Evolutionary conservation across 148 eudicot species (phyloP).

Genomic region (Selenicereus undatus): DNA sequence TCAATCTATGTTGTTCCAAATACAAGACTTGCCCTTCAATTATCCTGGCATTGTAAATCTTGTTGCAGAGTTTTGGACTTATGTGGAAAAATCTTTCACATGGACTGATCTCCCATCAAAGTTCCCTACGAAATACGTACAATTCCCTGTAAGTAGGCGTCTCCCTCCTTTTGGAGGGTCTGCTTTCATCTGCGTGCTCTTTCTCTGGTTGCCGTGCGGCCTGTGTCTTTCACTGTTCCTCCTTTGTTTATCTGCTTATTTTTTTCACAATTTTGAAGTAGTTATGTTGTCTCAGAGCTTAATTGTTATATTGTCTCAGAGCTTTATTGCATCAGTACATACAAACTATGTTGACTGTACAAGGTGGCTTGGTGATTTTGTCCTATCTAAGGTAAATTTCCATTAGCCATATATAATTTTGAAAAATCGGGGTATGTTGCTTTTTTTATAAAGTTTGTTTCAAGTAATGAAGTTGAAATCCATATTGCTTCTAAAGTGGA

Average conservation of each 20-base stretch:
- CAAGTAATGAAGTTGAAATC: background rate
- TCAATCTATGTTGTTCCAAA: background rate
- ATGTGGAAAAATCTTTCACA: constrained; percentile 89
- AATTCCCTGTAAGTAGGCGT: constrained; percentile 72
- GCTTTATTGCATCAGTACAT: constrained; percentile 81
- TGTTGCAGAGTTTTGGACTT: constrained; percentile 83
- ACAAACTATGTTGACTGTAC: constrained; percentile 96
- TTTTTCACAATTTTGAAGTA: background rate
- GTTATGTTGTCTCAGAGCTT: constrained; percentile 38
- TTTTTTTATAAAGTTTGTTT: background rate
- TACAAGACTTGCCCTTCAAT: background rate
- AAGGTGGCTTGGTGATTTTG: constrained; percentile 97
- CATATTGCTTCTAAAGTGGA: background rate
- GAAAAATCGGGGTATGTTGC: background rate
- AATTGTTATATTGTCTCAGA: constrained; percentile 43
- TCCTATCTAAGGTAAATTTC: constrained; percentile 76
- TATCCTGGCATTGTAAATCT: background rate
- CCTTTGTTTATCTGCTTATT: background rate
- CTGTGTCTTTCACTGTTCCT: background rate
- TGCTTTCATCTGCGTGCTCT: background rate
- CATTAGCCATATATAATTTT: background rate
- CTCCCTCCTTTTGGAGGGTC: background rate
- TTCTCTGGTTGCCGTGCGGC: background rate
- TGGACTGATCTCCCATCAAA: constrained; percentile 98
- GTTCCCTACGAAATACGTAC: constrained; percentile 97